Evolutionary conservation across 2,329 filamentous ascomycete species (phyloP).

Genomic region (Stachybotrys chartarum): DNA sequence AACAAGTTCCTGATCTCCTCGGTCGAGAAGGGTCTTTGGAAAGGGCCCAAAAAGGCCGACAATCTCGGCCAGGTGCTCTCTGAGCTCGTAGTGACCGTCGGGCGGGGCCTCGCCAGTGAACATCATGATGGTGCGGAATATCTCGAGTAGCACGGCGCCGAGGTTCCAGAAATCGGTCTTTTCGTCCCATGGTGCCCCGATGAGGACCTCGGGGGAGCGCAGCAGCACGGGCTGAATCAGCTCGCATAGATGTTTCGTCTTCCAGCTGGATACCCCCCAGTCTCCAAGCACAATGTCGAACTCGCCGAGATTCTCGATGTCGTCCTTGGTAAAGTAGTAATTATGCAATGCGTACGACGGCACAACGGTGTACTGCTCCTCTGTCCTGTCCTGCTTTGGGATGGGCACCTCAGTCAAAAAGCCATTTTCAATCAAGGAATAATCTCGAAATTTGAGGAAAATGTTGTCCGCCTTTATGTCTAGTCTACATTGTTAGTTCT

Average conservation of each 20-base stretch:
- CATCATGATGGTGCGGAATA: conserved; percentile 8
- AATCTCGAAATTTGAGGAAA: conserved; percentile 11
- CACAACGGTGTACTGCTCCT: conserved; percentile 5
- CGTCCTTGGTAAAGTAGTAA: conserved; percentile 8
- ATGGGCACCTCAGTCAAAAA: conserved; percentile 7
- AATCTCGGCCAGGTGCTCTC: conserved; percentile 9
- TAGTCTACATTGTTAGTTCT: background rate
- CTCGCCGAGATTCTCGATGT: background rate
- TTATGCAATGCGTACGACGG: conserved; percentile 4
- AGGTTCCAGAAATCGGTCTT: conserved; percentile 14
- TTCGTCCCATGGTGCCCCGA: conserved; percentile 11
- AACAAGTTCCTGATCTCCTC: conserved; percentile 5
- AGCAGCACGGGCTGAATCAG: conserved; percentile 13
- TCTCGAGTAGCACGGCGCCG: conserved; percentile 9
- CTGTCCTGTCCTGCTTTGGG: conserved; percentile 3
- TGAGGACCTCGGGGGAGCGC: conserved; percentile 14
- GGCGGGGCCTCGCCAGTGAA: conserved; percentile 4
- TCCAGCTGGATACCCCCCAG: conserved; percentile 14
- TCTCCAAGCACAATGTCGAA: conserved; percentile 10
- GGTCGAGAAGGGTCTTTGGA: conserved; percentile 5
- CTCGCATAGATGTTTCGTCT: conserved; percentile 9
- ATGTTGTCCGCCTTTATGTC: conserved; percentile 16
- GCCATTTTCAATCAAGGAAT: conserved; percentile 5
- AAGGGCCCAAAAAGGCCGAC: conserved; percentile 11
- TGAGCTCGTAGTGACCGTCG: conserved; percentile 5